phyloP scores from a whole-genome alignment of 768 basidiomycete genomes.

The Suillus bovinus region DNA sequence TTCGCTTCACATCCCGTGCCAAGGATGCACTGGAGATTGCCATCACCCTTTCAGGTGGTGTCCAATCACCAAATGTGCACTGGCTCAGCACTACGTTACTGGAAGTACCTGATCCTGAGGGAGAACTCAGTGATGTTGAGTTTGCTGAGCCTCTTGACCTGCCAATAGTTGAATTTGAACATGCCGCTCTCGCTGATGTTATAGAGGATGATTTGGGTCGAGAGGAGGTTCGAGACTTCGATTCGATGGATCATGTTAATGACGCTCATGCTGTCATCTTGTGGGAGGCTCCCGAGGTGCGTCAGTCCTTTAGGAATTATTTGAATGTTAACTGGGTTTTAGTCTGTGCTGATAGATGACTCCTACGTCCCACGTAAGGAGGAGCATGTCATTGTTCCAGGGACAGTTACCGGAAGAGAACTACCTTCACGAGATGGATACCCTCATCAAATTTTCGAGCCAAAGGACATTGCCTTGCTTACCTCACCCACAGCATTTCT shows the following conservation, averaged over 20 bases:
- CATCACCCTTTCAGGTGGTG: conserved; percentile 2
- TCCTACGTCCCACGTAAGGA: background rate
- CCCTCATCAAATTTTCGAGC: conserved; percentile 9
- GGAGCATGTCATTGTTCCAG: background rate
- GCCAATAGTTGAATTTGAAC: background rate
- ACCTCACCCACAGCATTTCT: conserved; percentile 3
- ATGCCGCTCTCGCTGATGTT: conserved; percentile 9
- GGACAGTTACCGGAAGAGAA: background rate
- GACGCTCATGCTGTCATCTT: background rate
- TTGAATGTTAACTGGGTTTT: background rate
- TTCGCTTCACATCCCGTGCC: conserved; percentile 14
- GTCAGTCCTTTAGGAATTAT: background rate
- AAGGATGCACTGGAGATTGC: conserved; percentile 6
- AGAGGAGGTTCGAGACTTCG: background rate
- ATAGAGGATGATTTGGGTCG: conserved; percentile 7
- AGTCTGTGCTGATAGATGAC: background rate
- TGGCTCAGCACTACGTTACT: conserved; percentile 9
- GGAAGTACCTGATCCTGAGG: background rate
- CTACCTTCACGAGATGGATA: conserved; percentile 1
- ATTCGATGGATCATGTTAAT: background rate
- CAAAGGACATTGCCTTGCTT: conserved; percentile 5
- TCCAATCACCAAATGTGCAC: background rate
- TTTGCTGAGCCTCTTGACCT: background rate
- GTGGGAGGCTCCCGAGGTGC: conserved; percentile 6
- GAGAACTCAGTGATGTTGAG: background rate